phyloP scores from a whole-genome alignment of 1,139 yeast genomes.

The Kodamaea sp. region DNA sequence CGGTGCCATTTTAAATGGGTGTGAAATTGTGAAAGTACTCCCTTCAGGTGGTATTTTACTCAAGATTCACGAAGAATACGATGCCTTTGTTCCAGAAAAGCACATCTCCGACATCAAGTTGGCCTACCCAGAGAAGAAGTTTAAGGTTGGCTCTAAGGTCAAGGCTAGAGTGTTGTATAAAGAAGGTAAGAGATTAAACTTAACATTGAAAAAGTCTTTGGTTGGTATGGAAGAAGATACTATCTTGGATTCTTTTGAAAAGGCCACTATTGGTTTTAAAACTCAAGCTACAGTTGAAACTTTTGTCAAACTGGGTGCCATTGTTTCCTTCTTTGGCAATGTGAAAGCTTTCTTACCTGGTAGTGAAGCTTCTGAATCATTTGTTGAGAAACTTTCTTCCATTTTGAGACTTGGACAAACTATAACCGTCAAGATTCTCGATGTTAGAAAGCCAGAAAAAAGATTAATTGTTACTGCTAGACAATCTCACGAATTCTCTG shows the following conservation, averaged over 20 bases:
- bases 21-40: constrained; percentile 60
- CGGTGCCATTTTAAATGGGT: constrained; percentile 61
- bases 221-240: constrained; percentile 64
- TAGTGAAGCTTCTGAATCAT: constrained; percentile 86
- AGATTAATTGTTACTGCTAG: constrained; percentile 73
- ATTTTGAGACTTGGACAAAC: constrained; percentile 84
- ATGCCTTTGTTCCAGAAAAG: constrained; percentile 67
- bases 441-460: constrained; percentile 51
- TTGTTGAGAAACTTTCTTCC: constrained; percentile 71
- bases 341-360: constrained; percentile 80
- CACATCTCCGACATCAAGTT: constrained; percentile 85
- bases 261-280: constrained; percentile 55
- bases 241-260: constrained; percentile 48
- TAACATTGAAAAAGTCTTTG: constrained; percentile 81
- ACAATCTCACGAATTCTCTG: constrained; percentile 48
- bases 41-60: constrained; percentile 64
- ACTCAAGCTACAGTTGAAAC: constrained; percentile 74
- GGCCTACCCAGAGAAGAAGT: constrained; percentile 87
- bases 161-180: constrained; percentile 61
- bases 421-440: constrained; percentile 62
- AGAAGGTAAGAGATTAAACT: constrained; percentile 41
- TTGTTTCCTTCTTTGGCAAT: constrained; percentile 78
- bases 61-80: constrained; percentile 61
- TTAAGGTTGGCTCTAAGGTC: constrained; percentile 76
- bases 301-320: constrained; percentile 72